Base-by-base conservation (phyloP, 768 basidiomycete species). In the Leccinellum rugosiceps region DNA sequence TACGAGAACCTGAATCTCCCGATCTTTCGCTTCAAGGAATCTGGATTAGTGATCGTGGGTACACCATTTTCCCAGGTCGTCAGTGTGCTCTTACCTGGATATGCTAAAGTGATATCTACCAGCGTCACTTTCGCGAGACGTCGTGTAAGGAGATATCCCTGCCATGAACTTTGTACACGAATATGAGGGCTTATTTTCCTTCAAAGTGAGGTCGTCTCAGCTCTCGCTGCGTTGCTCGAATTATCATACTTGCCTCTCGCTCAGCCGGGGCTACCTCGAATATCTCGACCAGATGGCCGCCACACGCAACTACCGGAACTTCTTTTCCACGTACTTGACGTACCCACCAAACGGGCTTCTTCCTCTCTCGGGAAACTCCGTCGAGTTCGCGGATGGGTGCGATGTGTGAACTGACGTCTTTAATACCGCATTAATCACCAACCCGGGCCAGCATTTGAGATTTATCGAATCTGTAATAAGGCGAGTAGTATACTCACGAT, bases 381-480 rank as follows among this genome's bases (percentile, higher is more conserved):
- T 75, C 0, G 68, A 74, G 7, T 72, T 66, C 1, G 78, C 79
- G 28, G 66, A 60, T 8, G 84, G 80, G 19, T 91, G 89, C 61
- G 84, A 89, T 63, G 68, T 88, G 0, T 90, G 86, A 87, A 77
- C 81, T 23, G 71, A 75, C 41, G 84, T 91, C 54, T 83, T 87
- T 63, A 70, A 84, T 19, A 84, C 80, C 0, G 83, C 89, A 0
- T 60, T 88, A 19, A 52, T 71, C 4, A 72, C 87, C 60, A 90
- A 91, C 64, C 90, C 89, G 0, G n/a, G n/a, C n/a, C n/a, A n/a
- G 88, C 85, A 0, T 92, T 91, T 74, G 79, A 91, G 62, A 78
- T 89, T 7, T 92, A 91, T 66, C 81, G 86, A 23, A 87, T 91
- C 55, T 87, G 88, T 70, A 88, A 90, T 64, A 87, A 83, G 19